A percentile compares a stretch with the other conserved stretches of the same genome.
Evolutionary conservation across 1,284 basidiomycete genomes (phyloP).

Genomic region (Cystobasidiaceae sp.): DNA sequence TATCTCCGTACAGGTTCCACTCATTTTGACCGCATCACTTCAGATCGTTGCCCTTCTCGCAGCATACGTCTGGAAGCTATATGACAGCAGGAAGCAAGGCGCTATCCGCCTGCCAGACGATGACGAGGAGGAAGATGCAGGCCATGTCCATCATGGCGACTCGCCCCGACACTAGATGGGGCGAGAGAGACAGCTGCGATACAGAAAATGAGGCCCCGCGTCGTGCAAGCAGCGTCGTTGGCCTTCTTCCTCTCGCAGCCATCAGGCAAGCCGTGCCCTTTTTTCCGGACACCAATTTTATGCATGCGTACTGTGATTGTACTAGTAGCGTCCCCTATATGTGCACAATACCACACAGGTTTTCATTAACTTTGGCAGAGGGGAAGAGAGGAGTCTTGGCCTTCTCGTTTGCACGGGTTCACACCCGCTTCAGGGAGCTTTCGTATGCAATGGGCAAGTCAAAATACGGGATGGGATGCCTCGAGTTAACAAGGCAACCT

Average conservation of each 20-base stretch:
- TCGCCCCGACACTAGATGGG: background rate
- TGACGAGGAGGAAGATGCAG: slow-evolving; percentile 23
- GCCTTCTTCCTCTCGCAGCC: background rate
- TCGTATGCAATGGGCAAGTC: too few relatives aligned
- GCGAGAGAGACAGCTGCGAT: background rate
- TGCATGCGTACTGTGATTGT: background rate
- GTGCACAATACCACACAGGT: too few relatives aligned
- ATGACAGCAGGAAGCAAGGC: slow-evolving; percentile 29
- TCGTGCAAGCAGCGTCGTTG: background rate
- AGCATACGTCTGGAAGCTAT: slow-evolving; percentile 20
- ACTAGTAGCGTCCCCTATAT: too few relatives aligned
- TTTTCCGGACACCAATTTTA: background rate
- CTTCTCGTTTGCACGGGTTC: too few relatives aligned
- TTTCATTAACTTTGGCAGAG: too few relatives aligned
- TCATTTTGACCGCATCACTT: slow-evolving; percentile 28
- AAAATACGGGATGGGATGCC: too few relatives aligned
- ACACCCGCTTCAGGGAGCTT: too few relatives aligned
- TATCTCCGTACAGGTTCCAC: slow-evolving; percentile 1
- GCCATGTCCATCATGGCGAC: background rate
- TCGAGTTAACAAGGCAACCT: too few relatives aligned
- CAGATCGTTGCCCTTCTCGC: slow-evolving; percentile 32
- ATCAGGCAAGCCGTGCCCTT: background rate
- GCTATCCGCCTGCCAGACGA: slow-evolving; percentile 29
- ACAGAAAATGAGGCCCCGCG: too few relatives aligned
- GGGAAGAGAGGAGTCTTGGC: too few relatives aligned